phyloP scores from a whole-genome alignment of 495 filamentous ascomycete species.

The Echria macrotheca region DNA sequence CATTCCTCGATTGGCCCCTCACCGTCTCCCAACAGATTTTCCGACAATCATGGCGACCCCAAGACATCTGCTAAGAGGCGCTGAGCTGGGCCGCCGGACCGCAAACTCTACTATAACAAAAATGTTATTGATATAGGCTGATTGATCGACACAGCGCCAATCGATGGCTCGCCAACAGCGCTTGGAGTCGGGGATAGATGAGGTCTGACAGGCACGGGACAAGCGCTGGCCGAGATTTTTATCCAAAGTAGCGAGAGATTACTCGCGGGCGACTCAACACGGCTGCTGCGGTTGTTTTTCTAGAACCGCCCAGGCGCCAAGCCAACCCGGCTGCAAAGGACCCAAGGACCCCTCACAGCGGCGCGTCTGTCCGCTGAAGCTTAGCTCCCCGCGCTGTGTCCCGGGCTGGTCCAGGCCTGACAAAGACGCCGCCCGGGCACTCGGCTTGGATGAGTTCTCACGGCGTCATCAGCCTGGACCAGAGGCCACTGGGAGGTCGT shows the following conservation, averaged over 20 bases:
- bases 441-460: too few species aligned
- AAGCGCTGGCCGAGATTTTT: conserved; percentile 20
- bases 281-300: conserved; percentile 20
- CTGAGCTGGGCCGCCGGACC: conserved; percentile 29
- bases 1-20: too few species aligned
- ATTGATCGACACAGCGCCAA: conserved; percentile 13
- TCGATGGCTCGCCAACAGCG: conserved; percentile 5
- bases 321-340: conserved; percentile 4
- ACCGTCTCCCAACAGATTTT: background rate
- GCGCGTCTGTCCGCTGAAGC: background rate
- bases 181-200: conserved; percentile 22
- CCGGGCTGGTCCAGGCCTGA: background rate
- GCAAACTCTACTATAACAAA: conserved; percentile 22
- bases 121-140: conserved; percentile 27
- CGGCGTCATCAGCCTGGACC: background rate
- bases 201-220: conserved; percentile 12
- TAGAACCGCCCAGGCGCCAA: conserved; percentile 15
- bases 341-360: conserved; percentile 7
- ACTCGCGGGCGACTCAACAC: background rate
- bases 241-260: conserved; percentile 33
- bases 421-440: background rate
- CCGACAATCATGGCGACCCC: background rate
- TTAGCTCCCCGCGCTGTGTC: background rate
- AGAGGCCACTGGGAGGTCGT: background rate
- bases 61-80: conserved; percentile 5